Base-by-base conservation (phyloP, 116 monocot species). In the Cymodocea nodosa region DNA sequence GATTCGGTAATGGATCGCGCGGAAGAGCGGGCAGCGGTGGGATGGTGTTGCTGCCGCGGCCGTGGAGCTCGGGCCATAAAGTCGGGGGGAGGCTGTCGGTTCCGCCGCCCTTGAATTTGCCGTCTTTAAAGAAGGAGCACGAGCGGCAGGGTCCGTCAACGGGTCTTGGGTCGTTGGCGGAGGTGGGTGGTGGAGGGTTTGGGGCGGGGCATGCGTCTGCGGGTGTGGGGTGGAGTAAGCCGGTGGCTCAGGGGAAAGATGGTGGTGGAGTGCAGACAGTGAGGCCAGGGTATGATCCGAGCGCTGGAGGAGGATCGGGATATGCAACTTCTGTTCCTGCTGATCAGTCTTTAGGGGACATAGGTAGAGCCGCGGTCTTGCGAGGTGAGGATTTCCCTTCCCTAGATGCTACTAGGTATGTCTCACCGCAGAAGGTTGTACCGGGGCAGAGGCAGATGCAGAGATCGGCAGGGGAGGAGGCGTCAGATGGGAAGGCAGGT, bases 321-420 rank as follows among this genome's bases (percentile, higher is more conserved):
- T 59, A 12, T 52, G 36, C 23, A 54, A 35, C 36, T n/a, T 39
- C 30, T 30, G 2, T 30, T 30, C 30, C 60, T n/a, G 17, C 64
- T n/a, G 12, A 35, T 10, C 14, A 52, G n/a, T 67, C 66, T 63
- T 64, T 52, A 10, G 19, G 12, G 3, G 35, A 62, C 6, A 20
- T 53, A 10, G 83, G 79, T 54, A 90, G 84, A 75, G 83, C 81
- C 62, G 81, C 84, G n/a, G 60, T 90, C 51, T 82, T 98, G 74
- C 75, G 77, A 54, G 92, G 97, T 5, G 97, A 98, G 76, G 97
- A 98, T 65, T 98, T 98, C 67, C 97, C 97, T 48, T 85, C 97
- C 23, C 68, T 98, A 49, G 70, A 52, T 30, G 30, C 30, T 1
- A 3, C 30, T 44, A 44, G 44, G 4, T 44, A 10, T 12, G 12